These are phyloP conservation scores for Macrolepiota dolichaula DNA, from an alignment of 768 basidiomycete species.

Conservation along the genomic window DNA sequence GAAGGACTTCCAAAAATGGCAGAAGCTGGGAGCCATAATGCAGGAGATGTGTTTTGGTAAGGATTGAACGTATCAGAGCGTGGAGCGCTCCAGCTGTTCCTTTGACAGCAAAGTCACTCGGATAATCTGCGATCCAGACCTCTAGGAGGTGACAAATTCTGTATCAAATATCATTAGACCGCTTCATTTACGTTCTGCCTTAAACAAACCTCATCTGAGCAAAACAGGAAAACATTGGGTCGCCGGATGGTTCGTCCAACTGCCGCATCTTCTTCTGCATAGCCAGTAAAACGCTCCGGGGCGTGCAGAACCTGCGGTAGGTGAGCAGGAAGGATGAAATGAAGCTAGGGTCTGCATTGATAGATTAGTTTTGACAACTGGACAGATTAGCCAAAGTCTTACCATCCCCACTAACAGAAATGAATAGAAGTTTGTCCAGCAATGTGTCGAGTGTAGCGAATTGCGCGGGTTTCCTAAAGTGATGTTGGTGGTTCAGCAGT, in stretches of 20 bases:
- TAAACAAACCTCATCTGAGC: conserved; percentile 76
- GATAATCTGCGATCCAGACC: conserved; percentile 73
- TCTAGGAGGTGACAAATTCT: conserved; percentile 82
- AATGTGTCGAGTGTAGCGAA: conserved; percentile 79
- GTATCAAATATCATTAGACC: conserved; percentile 9
- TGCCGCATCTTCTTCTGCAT: conserved; percentile 87
- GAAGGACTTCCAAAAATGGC: conserved; percentile 71
- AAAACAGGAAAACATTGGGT: conserved; percentile 84
- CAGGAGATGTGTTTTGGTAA: conserved; percentile 75
- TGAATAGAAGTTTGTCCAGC: conserved; percentile 76
- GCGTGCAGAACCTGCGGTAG: conserved; percentile 79
- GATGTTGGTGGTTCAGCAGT: conserved; percentile 7
- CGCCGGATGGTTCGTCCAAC: conserved; percentile 65
- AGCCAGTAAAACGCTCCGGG: conserved; percentile 74
- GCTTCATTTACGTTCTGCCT: background rate
- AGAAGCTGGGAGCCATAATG: conserved; percentile 85
- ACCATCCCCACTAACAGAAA: conserved; percentile 86
- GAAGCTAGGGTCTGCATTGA: conserved; percentile 61
- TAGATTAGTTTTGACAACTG: background rate
- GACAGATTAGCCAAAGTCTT: conserved; percentile 7
- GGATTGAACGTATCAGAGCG: conserved; percentile 76
- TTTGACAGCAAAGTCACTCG: conserved; percentile 76
- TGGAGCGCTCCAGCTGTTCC: conserved; percentile 69
- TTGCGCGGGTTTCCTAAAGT: conserved; percentile 49
- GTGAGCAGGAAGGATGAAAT: conserved; percentile 80